Conservation (phyloP, 2,329 filamentous ascomycete genomes). For the Fusarium illudens region DNA sequence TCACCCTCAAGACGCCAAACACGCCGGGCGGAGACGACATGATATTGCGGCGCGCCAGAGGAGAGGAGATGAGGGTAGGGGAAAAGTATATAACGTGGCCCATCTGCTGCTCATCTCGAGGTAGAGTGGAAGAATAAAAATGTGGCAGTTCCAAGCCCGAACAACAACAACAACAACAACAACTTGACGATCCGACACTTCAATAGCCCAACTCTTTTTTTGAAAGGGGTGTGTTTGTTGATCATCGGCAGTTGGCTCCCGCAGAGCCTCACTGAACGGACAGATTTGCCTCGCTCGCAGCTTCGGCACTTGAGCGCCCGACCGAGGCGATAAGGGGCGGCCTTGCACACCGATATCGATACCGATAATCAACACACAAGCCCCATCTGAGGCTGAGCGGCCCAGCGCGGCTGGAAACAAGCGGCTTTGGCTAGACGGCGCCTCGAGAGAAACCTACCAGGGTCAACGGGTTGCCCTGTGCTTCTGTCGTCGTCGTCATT, state of each 20-base stretch:
- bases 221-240: not conserved
- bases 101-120: constrained; percentile 5
- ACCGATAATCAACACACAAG: not conserved
- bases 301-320: constrained; percentile 16
- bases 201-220: not conserved
- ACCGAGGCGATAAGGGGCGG: constrained; percentile 20
- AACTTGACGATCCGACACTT: not conserved
- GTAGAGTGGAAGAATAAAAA: not conserved
- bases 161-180: no score
- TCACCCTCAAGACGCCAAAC: constrained; percentile 27
- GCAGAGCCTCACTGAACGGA: constrained; percentile 26
- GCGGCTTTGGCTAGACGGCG: not conserved
- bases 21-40: constrained; percentile 20
- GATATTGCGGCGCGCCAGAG: constrained; percentile 15
- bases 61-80: not conserved
- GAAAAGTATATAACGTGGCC: constrained; percentile 32
- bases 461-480: not conserved
- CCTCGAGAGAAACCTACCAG: not conserved
- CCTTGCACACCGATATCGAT: not conserved
- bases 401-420: not conserved
- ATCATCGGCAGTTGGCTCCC: constrained; percentile 27
- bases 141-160: not conserved
- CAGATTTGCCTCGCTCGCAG: not conserved
- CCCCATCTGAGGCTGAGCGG: not conserved
- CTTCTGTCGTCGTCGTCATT: not conserved